Conservation (phyloP, 2,329 filamentous ascomycete genomes). For the Camillea tinctor region DNA sequence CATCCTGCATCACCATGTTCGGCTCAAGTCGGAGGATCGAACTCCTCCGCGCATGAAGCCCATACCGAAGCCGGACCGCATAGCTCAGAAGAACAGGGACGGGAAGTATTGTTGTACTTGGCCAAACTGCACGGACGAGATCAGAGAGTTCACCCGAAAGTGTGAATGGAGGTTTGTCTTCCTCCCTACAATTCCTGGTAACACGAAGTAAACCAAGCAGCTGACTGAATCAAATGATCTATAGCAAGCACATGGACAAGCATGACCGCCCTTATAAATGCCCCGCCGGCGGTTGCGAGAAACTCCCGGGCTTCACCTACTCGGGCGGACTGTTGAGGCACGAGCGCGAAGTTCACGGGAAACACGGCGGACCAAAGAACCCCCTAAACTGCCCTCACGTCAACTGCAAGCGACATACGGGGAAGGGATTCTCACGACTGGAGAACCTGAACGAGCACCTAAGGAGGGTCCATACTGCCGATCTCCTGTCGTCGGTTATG, state of each 20-base stretch:
- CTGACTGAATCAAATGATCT: neutral
- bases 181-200: too few species aligned
- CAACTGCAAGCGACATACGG: slow-evolving; percentile 85
- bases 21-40: slow-evolving; percentile 11
- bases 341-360: slow-evolving; percentile 89
- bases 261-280: slow-evolving; percentile 94
- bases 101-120: slow-evolving; percentile 78
- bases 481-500: slow-evolving; percentile 31
- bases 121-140: slow-evolving; percentile 64
- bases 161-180: slow-evolving; percentile 83
- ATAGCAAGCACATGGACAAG: slow-evolving; percentile 97
- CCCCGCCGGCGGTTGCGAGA: slow-evolving; percentile 77
- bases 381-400: slow-evolving; percentile 80
- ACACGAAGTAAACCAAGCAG: too few species aligned
- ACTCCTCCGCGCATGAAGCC: slow-evolving; percentile 46
- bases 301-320: slow-evolving; percentile 92
- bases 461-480: slow-evolving; percentile 74
- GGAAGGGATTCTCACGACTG: slow-evolving; percentile 86
- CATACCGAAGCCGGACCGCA: slow-evolving; percentile 59
- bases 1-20: neutral
- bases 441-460: slow-evolving; percentile 95
- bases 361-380: slow-evolving; percentile 85
- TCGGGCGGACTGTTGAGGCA: slow-evolving; percentile 86
- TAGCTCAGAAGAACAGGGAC: slow-evolving; percentile 60
- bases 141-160: slow-evolving; percentile 70